Base-by-base conservation (phyloP, 2,329 filamentous ascomycete species). In the Ramularia endophylla region DNA sequence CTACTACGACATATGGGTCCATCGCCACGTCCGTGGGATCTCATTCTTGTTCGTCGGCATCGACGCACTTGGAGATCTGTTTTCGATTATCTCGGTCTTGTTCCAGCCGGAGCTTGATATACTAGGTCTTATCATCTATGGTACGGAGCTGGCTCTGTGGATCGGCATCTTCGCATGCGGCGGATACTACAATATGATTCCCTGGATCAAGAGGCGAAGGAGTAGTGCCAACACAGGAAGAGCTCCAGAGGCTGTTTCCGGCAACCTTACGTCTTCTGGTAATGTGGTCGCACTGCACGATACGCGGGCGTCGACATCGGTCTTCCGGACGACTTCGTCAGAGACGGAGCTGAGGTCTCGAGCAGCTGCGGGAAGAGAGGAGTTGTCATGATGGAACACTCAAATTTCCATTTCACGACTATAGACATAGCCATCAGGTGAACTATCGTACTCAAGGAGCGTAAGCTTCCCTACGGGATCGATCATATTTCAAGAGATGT, bases 1-100 rank as follows among this genome's bases (percentile, higher is more conserved):
- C 56, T 86, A 85, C 53, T 77, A 74, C 67, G 81, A 86, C 47
- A 85, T 87, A 16, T 84, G 77, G 53, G 57, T 70, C 2, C 74
- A 83, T 50, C 71, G 77, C 5, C 83, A 80, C 0, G 81, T 85
- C 2, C 70, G 80, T 11, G 81, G 82, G 6, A 85, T 86, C 28
- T 84, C 80, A 1, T 85, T 86, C 59, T 65, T 84, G 2, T 87
- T 87, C 50, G 80, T 84, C 0, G 77, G 68, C 1, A 81, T 86
- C 31, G 82, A 86, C 60, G 82, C 81, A 0, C 68, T 77, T 0
- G 82, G 82, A 0, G 82, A 86, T 57, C 57, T 86, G 3, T 80
- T 80, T 40, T 85, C 80, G 0, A 64, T 86, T 0, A 57, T 81
- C 2, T 82, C 81, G 0, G 67, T 86, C 12, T 64, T 82, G 30